Evolutionary conservation across 805 yeast species (phyloP).

Genomic region (Yarrowia sp.): DNA sequence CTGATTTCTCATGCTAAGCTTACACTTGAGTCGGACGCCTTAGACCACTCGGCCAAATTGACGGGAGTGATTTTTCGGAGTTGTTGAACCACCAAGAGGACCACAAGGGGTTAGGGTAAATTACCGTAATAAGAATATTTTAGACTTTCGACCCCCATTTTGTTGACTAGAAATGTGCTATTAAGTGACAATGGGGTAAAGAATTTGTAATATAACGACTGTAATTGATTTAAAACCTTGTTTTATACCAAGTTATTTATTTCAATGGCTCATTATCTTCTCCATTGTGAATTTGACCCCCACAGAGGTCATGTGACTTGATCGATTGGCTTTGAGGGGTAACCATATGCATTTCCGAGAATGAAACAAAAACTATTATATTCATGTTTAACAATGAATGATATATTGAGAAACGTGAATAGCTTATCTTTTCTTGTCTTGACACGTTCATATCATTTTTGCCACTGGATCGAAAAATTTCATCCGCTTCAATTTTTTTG

Average conservation of each 20-base stretch:
- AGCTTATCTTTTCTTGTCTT: too few relatives aligned
- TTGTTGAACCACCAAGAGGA: neutral
- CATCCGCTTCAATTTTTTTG: neutral
- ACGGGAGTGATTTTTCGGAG: neutral
- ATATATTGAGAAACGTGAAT: too few relatives aligned
- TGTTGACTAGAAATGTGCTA: neutral
- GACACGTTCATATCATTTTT: neutral
- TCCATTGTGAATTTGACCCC: neutral
- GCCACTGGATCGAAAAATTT: neutral
- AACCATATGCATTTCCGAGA: neutral
- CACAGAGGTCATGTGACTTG: neutral
- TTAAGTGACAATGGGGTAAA: neutral
- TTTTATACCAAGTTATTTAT: neutral
- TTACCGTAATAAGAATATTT: neutral
- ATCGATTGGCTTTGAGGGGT: neutral
- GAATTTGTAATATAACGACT: too few relatives aligned
- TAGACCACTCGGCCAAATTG: constrained; percentile 29
- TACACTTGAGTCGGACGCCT: constrained; percentile 29
- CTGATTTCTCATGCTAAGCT: constrained; percentile 12
- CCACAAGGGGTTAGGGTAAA: neutral
- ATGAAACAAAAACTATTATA: too few relatives aligned
- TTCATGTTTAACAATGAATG: too few relatives aligned
- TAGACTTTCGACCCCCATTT: neutral
- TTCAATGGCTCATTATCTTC: too few relatives aligned
- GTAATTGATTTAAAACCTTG: neutral